These are phyloP conservation scores for Cytospora piceae DNA, from an alignment of 2,329 filamentous ascomycete genomes.

Conservation along the genomic window DNA sequence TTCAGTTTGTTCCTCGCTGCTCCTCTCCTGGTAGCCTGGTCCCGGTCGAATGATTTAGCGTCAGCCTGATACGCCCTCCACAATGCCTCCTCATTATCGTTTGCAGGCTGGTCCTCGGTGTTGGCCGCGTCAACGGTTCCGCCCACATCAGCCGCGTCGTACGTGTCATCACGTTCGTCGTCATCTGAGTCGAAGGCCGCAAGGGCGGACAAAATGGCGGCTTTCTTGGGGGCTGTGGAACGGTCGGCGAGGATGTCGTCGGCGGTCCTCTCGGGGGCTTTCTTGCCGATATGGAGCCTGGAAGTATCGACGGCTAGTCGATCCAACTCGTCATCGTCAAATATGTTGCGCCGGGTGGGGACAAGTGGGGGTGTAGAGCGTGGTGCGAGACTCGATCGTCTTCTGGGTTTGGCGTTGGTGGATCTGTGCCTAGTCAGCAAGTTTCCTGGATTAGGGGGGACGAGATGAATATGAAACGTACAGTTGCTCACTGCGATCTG, in stretches of 20 bases:
- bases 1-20: slow-evolving; percentile 66
- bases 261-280: slow-evolving; percentile 64
- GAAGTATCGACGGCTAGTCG: slow-evolving; percentile 67
- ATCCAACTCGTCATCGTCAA: slow-evolving; percentile 81
- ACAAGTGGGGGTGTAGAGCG: slow-evolving; percentile 60
- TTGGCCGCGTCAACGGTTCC: slow-evolving; percentile 75
- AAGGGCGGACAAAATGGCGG: slow-evolving; percentile 84
- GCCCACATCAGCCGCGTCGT: slow-evolving; percentile 89
- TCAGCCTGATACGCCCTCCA: slow-evolving; percentile 72
- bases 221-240: slow-evolving; percentile 71
- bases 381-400: slow-evolving; percentile 53
- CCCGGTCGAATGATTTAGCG: slow-evolving; percentile 70
- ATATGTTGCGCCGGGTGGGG: slow-evolving; percentile 70
- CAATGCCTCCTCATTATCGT: slow-evolving; percentile 69
- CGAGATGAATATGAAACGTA: slow-evolving; percentile 42
- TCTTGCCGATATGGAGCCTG: slow-evolving; percentile 79
- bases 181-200: slow-evolving; percentile 91
- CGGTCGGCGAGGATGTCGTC: slow-evolving; percentile 72
- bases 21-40: slow-evolving; percentile 69
- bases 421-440: slow-evolving; percentile 36
- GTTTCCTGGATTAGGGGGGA: background rate
- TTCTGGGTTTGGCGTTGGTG: slow-evolving; percentile 34
- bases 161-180: slow-evolving; percentile 96
- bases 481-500: slow-evolving; percentile 68
- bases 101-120: slow-evolving; percentile 41